Evolutionary conservation across 2,329 filamentous ascomycete genomes (phyloP).

Genomic region (Colletotrichum acutatum): DNA sequence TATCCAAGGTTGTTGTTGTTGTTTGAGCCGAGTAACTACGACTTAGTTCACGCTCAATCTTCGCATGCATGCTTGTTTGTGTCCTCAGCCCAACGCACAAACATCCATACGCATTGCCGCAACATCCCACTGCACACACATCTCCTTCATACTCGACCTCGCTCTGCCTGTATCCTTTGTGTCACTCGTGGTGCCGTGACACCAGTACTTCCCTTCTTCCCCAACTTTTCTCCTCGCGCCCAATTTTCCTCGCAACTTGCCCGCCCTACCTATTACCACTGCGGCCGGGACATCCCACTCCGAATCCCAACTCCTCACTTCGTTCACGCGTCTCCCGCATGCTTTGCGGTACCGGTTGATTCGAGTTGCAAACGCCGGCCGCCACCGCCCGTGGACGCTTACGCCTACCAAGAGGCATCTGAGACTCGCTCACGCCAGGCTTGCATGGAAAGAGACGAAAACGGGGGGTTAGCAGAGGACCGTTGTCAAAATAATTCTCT

Average conservation of each 20-base stretch:
- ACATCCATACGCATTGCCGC: constrained; percentile 28
- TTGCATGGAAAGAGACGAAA: constrained; percentile 20
- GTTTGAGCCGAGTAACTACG: constrained; percentile 29
- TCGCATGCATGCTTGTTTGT: constrained; percentile 33
- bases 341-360: constrained; percentile 12
- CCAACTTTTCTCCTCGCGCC: constrained; percentile 12
- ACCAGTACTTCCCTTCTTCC: constrained; percentile 13
- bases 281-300: constrained; percentile 26
- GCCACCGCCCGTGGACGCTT: constrained; percentile 3
- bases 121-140: constrained; percentile 11
- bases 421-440: constrained; percentile 15
- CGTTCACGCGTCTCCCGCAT: constrained; percentile 18
- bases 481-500: background rate
- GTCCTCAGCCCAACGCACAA: constrained; percentile 30
- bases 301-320: constrained; percentile 24
- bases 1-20: constrained; percentile 30
- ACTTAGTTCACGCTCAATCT: constrained; percentile 7
- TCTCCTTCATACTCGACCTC: constrained; percentile 27
- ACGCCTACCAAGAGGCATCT: constrained; percentile 4
- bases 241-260: background rate
- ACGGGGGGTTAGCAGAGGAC: constrained; percentile 13
- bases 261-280: constrained; percentile 11
- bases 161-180: constrained; percentile 22
- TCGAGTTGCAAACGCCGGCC: constrained; percentile 12
- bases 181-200: constrained; percentile 27